A percentile compares a stretch with the other conserved stretches of the same genome.
Evolutionary conservation across 495 filamentous ascomycete genomes (phyloP).

Genomic region (Pyrenula massariospora): DNA sequence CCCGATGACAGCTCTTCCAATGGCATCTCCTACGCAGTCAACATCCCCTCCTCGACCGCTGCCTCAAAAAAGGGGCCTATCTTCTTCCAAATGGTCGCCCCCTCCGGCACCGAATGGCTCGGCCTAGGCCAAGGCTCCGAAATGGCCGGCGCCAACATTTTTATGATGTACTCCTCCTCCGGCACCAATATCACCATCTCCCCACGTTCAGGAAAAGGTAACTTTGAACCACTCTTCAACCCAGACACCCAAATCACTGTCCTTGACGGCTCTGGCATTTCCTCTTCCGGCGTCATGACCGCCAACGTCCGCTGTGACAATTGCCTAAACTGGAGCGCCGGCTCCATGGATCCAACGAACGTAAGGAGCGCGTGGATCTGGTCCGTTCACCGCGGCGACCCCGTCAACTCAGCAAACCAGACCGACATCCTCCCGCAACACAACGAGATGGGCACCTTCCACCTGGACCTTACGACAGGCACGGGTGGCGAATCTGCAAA

Average conservation of each 20-base stretch:
- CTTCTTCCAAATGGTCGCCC: conserved; percentile 55
- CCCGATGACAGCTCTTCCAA: not conserved
- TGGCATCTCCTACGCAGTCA: conserved; percentile 22
- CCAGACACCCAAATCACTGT: conserved; percentile 35
- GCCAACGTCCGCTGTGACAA: conserved; percentile 52
- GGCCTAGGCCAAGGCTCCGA: conserved; percentile 48
- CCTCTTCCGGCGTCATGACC: conserved; percentile 36
- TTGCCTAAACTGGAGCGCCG: conserved; percentile 45
- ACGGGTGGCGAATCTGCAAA: conserved; percentile 44
- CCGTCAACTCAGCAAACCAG: conserved; percentile 40
- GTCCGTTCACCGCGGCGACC: conserved; percentile 44
- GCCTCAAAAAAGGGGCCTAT: conserved; percentile 25
- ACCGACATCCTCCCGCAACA: conserved; percentile 46
- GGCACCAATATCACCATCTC: conserved; percentile 54
- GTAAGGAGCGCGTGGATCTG: conserved; percentile 51
- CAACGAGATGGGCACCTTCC: conserved; percentile 37
- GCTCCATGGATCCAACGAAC: conserved; percentile 28
- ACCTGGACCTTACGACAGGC: conserved; percentile 42
- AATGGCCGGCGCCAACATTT: conserved; percentile 58
- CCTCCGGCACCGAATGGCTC: conserved; percentile 49
- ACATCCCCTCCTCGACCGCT: conserved; percentile 17
- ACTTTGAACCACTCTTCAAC: conserved; percentile 42
- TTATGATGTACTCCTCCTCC: conserved; percentile 50
- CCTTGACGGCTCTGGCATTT: conserved; percentile 49
- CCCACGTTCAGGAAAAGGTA: conserved; percentile 40